Percentiles rank a stretch among this genome's conserved stretches.
Evolutionary conservation across 2,329 filamentous ascomycete genomes (phyloP).

Genomic region (Nemania sp.): DNA sequence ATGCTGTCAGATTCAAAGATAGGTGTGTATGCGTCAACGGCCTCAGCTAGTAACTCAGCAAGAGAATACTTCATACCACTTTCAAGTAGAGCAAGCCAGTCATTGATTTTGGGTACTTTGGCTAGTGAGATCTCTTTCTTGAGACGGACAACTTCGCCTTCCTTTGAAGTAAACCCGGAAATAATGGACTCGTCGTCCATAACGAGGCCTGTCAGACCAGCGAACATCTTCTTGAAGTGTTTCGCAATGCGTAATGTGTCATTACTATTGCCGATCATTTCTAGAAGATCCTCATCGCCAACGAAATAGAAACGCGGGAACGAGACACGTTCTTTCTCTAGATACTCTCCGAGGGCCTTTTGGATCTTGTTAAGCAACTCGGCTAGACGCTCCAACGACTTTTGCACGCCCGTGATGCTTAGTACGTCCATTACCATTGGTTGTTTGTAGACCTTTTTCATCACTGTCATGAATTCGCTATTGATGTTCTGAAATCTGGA

Average conservation of each 20-base stretch:
- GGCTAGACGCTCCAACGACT: constrained; percentile 93
- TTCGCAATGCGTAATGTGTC: constrained; percentile 96
- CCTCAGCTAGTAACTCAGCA: constrained; percentile 89
- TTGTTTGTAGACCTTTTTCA: constrained; percentile 99
- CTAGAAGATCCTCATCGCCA: constrained; percentile 95
- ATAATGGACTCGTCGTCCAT: constrained; percentile 94
- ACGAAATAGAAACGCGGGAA: constrained; percentile 99
- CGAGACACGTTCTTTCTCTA: constrained; percentile 96
- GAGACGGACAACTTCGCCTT: constrained; percentile 87
- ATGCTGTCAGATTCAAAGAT: constrained; percentile 80
- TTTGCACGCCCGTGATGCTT: constrained; percentile 94
- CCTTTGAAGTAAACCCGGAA: constrained; percentile 92
- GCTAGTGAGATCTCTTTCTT: constrained; percentile 92
- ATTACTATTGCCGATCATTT: constrained; percentile 99
- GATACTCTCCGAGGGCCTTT: constrained; percentile 97
- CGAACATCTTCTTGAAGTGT: constrained; percentile 99
- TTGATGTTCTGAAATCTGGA: constrained; percentile 99
- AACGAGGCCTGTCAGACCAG: constrained; percentile 87
- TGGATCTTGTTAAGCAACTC: constrained; percentile 99
- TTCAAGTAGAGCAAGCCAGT: constrained; percentile 96
- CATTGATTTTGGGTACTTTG: constrained; percentile 97
- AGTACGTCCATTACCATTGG: constrained; percentile 96
- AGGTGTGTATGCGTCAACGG: constrained; percentile 82
- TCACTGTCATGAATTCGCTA: constrained; percentile 97
- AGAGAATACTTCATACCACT: constrained; percentile 93